Base-by-base conservation (phyloP, 148 eudicot genomes). In the Diospyros kaki region DNA sequence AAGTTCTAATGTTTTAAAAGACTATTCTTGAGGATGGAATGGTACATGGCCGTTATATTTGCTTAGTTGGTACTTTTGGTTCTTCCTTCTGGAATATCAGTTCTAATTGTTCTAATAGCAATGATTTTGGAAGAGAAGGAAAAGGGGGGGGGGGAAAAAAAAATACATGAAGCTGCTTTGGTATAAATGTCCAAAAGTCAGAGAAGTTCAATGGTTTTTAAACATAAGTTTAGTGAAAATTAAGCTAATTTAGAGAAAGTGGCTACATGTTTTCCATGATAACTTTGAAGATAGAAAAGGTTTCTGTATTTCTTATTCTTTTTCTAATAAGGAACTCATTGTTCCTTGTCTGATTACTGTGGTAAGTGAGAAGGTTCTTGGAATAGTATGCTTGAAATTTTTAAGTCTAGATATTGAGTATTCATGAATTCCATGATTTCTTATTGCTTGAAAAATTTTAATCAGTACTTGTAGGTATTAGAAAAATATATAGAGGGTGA, bases 1-100 rank as follows among this genome's bases (percentile, higher is more conserved):
- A 72, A 80, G 89, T 59, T 28, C 28, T 28, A 28, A 28, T 28
- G 28, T 28, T 28, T 28, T 28, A 28, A 28, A 28, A 28, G 28
- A 28, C 28, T 28, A 28, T 28, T 28, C 28, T 55, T 41, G 28
- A 54, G 59, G 73, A 45, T 54, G 40, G 55, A 67, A 67, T 41
- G 39, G 54, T 9, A 48, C 9, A 12, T 28, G 41, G 43, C 58
- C 13, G 40, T 50, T 51, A 38, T n/a, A 67, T 6, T 14, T 28
- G 28, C 10, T 44, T 46, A 12, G 14, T 44, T 9, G 28, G 53
- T 72, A 10, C 54, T 60, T 60, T 44, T 45, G 46, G 4, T 4
- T 38, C 45, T 60, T n/a, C 18, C 14, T 72, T 46, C 53, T 46
- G 43, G 55, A 46, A 45, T 72, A 13, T 44, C 56, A 9, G 51